Evolutionary conservation across 2,329 filamentous ascomycete genomes (phyloP).

Genomic region (Fusarium neocosmosporiellum): DNA sequence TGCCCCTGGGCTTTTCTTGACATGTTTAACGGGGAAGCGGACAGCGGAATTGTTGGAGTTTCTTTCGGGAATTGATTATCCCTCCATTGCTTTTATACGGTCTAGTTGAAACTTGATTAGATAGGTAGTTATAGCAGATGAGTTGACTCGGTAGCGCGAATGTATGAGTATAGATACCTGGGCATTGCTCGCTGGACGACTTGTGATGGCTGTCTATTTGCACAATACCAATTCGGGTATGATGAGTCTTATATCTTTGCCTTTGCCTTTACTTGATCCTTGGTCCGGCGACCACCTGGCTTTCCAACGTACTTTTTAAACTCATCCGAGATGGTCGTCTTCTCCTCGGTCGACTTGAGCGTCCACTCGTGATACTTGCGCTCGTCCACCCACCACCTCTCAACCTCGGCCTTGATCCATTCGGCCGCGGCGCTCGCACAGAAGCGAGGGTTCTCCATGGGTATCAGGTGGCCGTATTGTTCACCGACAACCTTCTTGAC

Average conservation of each 20-base stretch:
- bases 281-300: constrained; percentile 24
- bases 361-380: constrained; percentile 67
- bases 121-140: neutral
- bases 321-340: constrained; percentile 62
- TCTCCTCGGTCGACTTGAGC: constrained; percentile 60
- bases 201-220: neutral
- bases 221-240: neutral
- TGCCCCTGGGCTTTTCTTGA: neutral
- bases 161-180: neutral
- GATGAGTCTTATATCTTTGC: constrained; percentile 43
- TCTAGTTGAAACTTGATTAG: neutral
- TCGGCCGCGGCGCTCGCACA: constrained; percentile 70
- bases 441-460: constrained; percentile 79
- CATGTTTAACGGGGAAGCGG: neutral
- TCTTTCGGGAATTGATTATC: neutral
- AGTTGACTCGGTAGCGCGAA: neutral
- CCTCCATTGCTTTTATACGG: neutral
- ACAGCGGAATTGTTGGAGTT: neutral
- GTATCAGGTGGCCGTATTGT: constrained; percentile 80
- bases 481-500: constrained; percentile 75
- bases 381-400: constrained; percentile 68
- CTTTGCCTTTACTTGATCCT: constrained; percentile 40
- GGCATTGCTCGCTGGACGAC: neutral
- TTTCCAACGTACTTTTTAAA: constrained; percentile 65
- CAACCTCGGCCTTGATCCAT: constrained; percentile 69